These are phyloP conservation scores for Verruconis gallopava DNA, from an alignment of 2,329 filamentous ascomycete genomes.

Conservation along the genomic window DNA sequence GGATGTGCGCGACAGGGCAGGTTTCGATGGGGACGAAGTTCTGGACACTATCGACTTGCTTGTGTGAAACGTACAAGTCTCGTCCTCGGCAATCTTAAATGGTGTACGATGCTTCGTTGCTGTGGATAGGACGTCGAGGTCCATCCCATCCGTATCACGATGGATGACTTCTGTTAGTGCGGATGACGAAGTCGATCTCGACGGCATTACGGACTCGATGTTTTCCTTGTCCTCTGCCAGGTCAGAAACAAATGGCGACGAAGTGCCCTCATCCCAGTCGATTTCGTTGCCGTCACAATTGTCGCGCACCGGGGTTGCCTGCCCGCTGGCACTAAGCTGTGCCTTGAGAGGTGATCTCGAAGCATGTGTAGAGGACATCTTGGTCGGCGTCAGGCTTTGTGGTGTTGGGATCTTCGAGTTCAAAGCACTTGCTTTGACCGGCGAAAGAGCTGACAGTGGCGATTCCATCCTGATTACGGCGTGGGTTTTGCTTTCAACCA, in stretches of 20 bases:
- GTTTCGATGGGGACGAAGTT: constrained; percentile 2
- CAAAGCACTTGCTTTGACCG: background rate
- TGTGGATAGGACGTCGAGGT: constrained; percentile 3
- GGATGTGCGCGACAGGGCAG: background rate
- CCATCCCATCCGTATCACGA: constrained; percentile 4
- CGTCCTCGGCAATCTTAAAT: constrained; percentile 6
- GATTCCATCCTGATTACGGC: background rate
- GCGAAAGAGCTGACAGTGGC: background rate
- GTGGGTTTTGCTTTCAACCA: too few species aligned
- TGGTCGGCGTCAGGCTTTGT: background rate
- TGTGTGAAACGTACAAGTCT: constrained; percentile 6
- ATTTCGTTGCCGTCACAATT: constrained; percentile 20
- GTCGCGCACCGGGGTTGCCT: constrained; percentile 3
- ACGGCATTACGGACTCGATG: constrained; percentile 2
- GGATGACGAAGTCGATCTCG: background rate
- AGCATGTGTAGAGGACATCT: background rate
- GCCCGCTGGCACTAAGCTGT: background rate
- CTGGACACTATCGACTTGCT: background rate
- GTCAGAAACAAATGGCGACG: constrained; percentile 36
- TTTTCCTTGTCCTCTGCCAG: constrained; percentile 27
- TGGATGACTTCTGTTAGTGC: constrained; percentile 4
- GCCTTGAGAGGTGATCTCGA: constrained; percentile 1
- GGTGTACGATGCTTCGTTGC: background rate
- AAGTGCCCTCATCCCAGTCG: constrained; percentile 29
- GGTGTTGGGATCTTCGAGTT: background rate